Base-by-base conservation (phyloP, 257 asterid species). In the Anisodus tanguticus region DNA sequence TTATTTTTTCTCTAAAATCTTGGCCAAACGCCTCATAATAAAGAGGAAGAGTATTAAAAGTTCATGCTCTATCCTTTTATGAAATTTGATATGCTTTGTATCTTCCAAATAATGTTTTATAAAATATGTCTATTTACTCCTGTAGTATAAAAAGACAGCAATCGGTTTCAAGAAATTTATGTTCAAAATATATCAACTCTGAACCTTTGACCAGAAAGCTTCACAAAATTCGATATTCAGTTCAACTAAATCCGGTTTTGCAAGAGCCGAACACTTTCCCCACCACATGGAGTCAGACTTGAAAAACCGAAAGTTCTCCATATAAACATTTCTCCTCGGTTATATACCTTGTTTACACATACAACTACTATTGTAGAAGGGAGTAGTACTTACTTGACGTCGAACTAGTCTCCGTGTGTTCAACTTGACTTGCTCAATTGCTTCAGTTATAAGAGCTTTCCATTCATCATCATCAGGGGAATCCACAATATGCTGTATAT, bases 331-430 rank as follows among this genome's bases (percentile, higher is more conserved):
- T 76, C 22, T 51, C 11, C 81, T 51, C 12, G 3, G 63, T 6
- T 51, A 76, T 76, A 76, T 76, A 26, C 22, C 1, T 19, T 47
- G 59, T 47, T 47, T 72, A 19, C 0, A 43, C 55, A 70, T 70
- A 70, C 8, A 17, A 70, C 60, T 45, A 72, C 6, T 19, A 12
- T 15, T 3, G 0, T 47, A 72, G 26, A 51, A 51, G 13, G 45
- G 9, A 26, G 19, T 31, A 53, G 64, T 13, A 77, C 94, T 92
- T 91, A 97, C 98, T 82, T 97, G 98, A 77, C 97, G 97, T 31
- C 97, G 98, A 69, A 93, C 92, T 71, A 97, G 94, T 89, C 97
- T 92, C 88, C 98, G 87, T 37, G 97, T 97, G 89, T 95, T 97
- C 81, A 93, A 64, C 83, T 97, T 93, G 87, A 97, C 85, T 86